phyloP scores from a whole-genome alignment of 306 rosid species.

The Cucurbita pepo region DNA sequence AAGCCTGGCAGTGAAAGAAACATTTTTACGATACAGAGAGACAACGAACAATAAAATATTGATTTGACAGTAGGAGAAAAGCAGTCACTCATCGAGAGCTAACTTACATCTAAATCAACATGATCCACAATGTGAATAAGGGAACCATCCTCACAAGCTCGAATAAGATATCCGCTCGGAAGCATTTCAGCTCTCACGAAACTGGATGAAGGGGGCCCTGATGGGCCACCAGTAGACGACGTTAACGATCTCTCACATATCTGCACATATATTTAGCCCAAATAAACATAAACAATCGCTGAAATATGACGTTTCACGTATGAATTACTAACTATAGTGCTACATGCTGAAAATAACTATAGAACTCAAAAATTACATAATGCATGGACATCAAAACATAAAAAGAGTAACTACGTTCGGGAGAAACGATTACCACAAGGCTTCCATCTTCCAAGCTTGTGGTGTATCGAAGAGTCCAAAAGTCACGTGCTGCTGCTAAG shows the following conservation, averaged over 20 bases:
- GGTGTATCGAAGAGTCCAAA: conserved; percentile 80
- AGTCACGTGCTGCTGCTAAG: conserved; percentile 90
- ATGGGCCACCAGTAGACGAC: conserved; percentile 67
- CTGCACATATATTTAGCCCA: conserved; percentile 10
- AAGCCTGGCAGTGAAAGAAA: conserved; percentile 26
- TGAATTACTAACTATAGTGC: not conserved
- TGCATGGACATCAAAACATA: not conserved
- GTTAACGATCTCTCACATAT: conserved; percentile 86
- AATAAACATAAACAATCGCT: not conserved
- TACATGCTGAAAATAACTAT: not conserved
- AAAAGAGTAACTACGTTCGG: not conserved
- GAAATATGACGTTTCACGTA: not conserved
- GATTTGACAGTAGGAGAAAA: not conserved
- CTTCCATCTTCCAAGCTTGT: conserved; percentile 88
- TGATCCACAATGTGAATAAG: conserved; percentile 93
- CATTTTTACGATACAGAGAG: not conserved
- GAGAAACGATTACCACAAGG: conserved; percentile 47
- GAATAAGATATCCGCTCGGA: conserved; percentile 84
- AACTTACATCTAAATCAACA: conserved; percentile 70
- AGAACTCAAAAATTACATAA: not conserved
- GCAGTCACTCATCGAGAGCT: not conserved
- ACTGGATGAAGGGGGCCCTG: conserved; percentile 55
- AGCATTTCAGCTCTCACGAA: conserved; percentile 88
- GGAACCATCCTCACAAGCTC: conserved; percentile 95
- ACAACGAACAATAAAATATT: not conserved